These are phyloP conservation scores for Scutellaria minor DNA, from an alignment of 257 asterid species.

Conservation along the genomic window DNA sequence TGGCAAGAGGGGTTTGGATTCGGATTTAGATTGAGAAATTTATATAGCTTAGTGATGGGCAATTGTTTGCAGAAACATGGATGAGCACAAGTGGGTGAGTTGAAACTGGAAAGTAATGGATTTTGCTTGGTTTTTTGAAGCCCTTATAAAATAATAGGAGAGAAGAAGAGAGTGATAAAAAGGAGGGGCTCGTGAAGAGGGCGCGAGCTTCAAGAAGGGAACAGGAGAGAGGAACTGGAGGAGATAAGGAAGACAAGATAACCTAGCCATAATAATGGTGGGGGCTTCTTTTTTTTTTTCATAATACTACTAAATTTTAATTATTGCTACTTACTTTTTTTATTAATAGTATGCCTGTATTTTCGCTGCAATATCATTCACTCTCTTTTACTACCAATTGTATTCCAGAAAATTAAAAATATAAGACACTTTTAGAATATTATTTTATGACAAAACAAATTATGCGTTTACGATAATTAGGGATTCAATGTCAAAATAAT, in stretches of 20 bases:
- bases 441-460: too few species aligned
- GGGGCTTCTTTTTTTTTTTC: background rate
- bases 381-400: too few species aligned
- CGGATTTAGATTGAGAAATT: background rate
- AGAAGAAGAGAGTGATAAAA: slow-evolving; percentile 33
- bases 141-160: slow-evolving; percentile 29
- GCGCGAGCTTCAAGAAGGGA: slow-evolving; percentile 85
- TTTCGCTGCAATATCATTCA: too few species aligned
- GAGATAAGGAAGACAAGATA: slow-evolving; percentile 57
- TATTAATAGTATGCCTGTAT: too few species aligned
- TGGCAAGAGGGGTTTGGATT: background rate
- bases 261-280: slow-evolving; percentile 41
- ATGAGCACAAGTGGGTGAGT: slow-evolving; percentile 55
- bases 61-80: slow-evolving; percentile 64
- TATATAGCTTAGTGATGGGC: slow-evolving; percentile 29
- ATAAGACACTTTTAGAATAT: too few species aligned
- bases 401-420: too few species aligned
- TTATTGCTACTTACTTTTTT: too few species aligned
- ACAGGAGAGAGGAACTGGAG: slow-evolving; percentile 43
- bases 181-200: slow-evolving; percentile 51
- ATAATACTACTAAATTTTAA: too few species aligned
- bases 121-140: slow-evolving; percentile 62
- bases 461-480: too few species aligned
- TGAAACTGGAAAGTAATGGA: slow-evolving; percentile 36
- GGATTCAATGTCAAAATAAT: too few species aligned